Evolutionary conservation across 805 yeast genomes (phyloP).

Genomic region (Candida morakotiae): DNA sequence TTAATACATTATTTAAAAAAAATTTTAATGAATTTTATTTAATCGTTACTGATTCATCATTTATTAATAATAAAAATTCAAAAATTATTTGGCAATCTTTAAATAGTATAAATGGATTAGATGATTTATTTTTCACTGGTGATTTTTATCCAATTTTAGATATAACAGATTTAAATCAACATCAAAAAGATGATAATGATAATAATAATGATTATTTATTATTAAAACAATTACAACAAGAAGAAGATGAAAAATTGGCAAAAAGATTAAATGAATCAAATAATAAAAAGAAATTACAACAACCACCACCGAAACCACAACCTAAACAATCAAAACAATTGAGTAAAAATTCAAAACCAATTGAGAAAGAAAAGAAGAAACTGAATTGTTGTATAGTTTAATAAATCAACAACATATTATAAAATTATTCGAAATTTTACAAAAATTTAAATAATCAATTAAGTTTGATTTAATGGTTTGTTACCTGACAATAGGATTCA

Average conservation of each 20-base stretch:
- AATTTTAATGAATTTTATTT: constrained; percentile 49
- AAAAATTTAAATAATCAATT: no score
- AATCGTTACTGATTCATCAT: constrained; percentile 74
- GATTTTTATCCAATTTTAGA: constrained; percentile 48
- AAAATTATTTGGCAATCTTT: constrained; percentile 81
- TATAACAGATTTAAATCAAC: constrained; percentile 10
- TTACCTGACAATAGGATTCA: no score
- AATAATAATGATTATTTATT: constrained; percentile 29
- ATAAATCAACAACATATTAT: no score
- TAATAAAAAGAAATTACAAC: constrained; percentile 12
- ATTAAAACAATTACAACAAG: constrained; percentile 49
- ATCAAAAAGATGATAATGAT: no score
- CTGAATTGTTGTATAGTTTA: constrained; percentile 21
- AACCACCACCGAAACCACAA: no score
- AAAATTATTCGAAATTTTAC: no score
- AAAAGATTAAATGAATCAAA: constrained; percentile 36
- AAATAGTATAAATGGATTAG: constrained; percentile 59
- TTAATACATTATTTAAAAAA: constrained; percentile 61
- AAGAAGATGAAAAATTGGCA: constrained; percentile 54
- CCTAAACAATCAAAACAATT: constrained; percentile 1
- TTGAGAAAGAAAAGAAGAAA: constrained; percentile 13
- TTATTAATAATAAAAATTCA: constrained; percentile 27
- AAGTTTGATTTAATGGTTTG: no score
- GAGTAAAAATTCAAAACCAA: background rate
- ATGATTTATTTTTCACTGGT: constrained; percentile 70